Base-by-base conservation (phyloP, 2,329 filamentous ascomycete species). In the Xylariaceae sp. region DNA sequence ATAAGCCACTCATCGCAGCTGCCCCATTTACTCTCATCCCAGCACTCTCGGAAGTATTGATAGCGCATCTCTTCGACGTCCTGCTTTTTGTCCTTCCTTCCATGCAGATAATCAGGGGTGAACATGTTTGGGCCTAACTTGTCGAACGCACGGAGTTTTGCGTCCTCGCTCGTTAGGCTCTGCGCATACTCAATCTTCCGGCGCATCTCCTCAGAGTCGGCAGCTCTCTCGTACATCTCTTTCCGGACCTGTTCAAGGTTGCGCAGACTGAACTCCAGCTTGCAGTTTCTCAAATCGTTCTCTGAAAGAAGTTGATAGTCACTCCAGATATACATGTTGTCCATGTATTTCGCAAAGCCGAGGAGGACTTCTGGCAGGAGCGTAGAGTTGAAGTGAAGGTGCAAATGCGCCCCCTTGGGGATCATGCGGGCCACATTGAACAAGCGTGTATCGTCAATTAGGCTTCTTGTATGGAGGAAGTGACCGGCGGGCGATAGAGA, bases 341-440 rank as follows among this genome's bases (percentile, higher is more conserved):
- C 68, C 77, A 86, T 83, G 4, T 62, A 76, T 76, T 77, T 81
- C 64, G 76, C 82, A 65, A 77, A 76, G 23, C 76, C 73, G 10
- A 91, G 76, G 17, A 91, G 75, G 4, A 85, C 78, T 1, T 76
- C 71, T 8, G 88, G 86, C 11, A 78, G 75, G 3, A 91, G 75
- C 61, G 88, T 89, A n/a, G 88, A 82, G 70, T 91, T 92, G 77
- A 89, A 91, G 71, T 92, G 88, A 23, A 90, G 82, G 71, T 92
- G 88, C 23, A 91, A 76, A 69, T 91, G 86, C 0, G 82, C 81
- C 2, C 88, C 88, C 72, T 92, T 92, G 48, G 88, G 88, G 77
- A 89, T 81, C 58, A 72, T 69, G 37, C 75, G 75, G 4, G 85
- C 81, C 30, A 88, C 78, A 34, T 76, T 65, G 65, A 85, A 83